These are phyloP conservation scores for Coemansia sp. DNA, from an alignment of 192 early-diverging fungal species.

Conservation along the genomic window DNA sequence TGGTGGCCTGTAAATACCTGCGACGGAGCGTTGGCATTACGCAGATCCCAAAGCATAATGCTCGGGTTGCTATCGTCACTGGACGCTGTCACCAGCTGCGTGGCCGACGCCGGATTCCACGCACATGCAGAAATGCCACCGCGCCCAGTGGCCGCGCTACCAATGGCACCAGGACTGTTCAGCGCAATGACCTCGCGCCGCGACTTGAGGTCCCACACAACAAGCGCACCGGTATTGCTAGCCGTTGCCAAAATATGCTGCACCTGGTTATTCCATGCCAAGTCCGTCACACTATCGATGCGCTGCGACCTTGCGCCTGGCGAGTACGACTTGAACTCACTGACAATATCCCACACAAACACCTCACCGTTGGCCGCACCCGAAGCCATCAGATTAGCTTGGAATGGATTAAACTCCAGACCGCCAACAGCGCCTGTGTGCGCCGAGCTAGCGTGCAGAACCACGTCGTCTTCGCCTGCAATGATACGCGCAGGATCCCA, in stretches of 20 bases:
- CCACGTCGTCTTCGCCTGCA: conserved; percentile 60
- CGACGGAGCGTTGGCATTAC: conserved; percentile 92
- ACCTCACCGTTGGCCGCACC: conserved; percentile 93
- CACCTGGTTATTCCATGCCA: conserved; percentile 93
- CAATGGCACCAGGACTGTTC: conserved; percentile 57
- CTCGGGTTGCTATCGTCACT: conserved; percentile 90
- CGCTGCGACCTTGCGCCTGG: conserved; percentile 82
- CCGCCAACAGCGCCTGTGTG: conserved; percentile 91
- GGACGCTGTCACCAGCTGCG: conserved; percentile 89
- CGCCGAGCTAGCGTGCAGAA: conserved; percentile 67
- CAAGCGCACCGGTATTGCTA: conserved; percentile 87
- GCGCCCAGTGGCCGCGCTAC: conserved; percentile 56
- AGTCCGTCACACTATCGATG: conserved; percentile 83
- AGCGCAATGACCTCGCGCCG: conserved; percentile 84
- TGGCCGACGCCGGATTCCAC: conserved; percentile 94
- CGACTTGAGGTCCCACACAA: conserved; percentile 93
- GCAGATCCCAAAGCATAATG: conserved; percentile 92
- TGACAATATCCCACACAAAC: conserved; percentile 90
- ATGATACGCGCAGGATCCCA: conserved; percentile 78
- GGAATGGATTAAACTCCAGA: conserved; percentile 88
- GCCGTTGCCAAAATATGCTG: conserved; percentile 92
- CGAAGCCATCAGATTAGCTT: conserved; percentile 82
- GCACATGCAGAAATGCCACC: conserved; percentile 78
- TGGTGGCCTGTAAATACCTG: conserved; percentile 80
- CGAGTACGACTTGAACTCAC: conserved; percentile 82